phyloP scores from a whole-genome alignment of 2,329 filamentous ascomycete genomes.

The Fusarium papillatum region DNA sequence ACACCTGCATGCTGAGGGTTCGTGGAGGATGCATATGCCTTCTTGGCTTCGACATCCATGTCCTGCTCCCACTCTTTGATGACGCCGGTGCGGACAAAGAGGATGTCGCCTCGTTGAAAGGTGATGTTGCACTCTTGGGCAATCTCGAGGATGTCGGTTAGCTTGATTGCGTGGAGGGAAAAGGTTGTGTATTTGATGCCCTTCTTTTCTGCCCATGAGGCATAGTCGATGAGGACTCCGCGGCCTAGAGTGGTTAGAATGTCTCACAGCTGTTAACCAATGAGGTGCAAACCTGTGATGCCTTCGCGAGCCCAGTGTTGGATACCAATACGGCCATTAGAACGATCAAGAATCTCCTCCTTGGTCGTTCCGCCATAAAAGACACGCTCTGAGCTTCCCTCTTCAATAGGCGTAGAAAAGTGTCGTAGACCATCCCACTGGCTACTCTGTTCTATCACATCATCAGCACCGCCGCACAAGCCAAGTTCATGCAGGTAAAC shows the following conservation, averaged over 20 bases:
- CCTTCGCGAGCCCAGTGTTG: constrained; percentile 61
- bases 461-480: background rate
- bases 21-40: constrained; percentile 48
- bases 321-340: constrained; percentile 59
- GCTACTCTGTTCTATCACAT: constrained; percentile 55
- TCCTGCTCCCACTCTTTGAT: constrained; percentile 56
- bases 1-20: constrained; percentile 56
- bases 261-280: background rate
- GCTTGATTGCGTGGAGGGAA: constrained; percentile 53
- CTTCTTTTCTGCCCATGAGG: constrained; percentile 54
- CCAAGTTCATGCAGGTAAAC: background rate
- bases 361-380: constrained; percentile 64
- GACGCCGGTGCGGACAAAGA: constrained; percentile 67
- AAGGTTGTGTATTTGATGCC: constrained; percentile 56
- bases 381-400: constrained; percentile 50
- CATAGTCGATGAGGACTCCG: constrained; percentile 66
- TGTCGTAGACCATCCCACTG: constrained; percentile 67
- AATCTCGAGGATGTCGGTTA: constrained; percentile 46
- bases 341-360: constrained; percentile 59
- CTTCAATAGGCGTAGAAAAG: constrained; percentile 58
- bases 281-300: constrained; percentile 46
- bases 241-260: constrained; percentile 50
- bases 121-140: constrained; percentile 57
- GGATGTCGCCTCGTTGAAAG: constrained; percentile 64
- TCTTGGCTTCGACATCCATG: constrained; percentile 51